These are phyloP conservation scores for Diaporthe destruens DNA, from an alignment of 2,329 filamentous ascomycete genomes.

Conservation along the genomic window DNA sequence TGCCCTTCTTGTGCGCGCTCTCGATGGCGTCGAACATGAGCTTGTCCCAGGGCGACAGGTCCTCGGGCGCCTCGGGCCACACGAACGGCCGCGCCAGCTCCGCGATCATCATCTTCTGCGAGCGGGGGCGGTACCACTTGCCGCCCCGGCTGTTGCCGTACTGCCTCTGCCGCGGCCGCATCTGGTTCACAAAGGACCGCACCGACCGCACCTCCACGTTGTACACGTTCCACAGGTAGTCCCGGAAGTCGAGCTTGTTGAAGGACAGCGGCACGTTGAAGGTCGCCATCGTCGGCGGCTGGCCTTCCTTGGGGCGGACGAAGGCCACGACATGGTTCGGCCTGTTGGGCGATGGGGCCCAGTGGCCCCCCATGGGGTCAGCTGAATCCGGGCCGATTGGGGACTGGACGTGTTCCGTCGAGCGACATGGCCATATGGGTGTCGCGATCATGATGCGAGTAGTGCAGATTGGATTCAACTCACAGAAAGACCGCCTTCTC, in stretches of 20 bases:
- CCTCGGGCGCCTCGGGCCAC: slow-evolving; percentile 79
- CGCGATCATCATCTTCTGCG: slow-evolving; percentile 93
- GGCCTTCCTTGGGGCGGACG: slow-evolving; percentile 75
- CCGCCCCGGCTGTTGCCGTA: slow-evolving; percentile 59
- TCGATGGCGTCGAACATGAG: slow-evolving; percentile 67
- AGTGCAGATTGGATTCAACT: slow-evolving; percentile 47
- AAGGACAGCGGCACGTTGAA: slow-evolving; percentile 93
- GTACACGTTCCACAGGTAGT: slow-evolving; percentile 93
- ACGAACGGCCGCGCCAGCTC: slow-evolving; percentile 89
- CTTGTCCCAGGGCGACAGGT: slow-evolving; percentile 74
- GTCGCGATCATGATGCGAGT: background rate
- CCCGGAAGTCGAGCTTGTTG: slow-evolving; percentile 96
- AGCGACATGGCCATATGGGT: background rate
- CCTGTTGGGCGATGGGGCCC: slow-evolving; percentile 57
- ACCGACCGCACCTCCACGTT: slow-evolving; percentile 78
- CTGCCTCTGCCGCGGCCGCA: slow-evolving; percentile 68
- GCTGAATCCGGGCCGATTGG: background rate
- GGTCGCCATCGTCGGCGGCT: slow-evolving; percentile 84
- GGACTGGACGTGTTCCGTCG: background rate
- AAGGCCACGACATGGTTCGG: slow-evolving; percentile 86
- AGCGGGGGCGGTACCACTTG: slow-evolving; percentile 76
- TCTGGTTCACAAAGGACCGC: slow-evolving; percentile 83
- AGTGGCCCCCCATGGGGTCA: background rate
- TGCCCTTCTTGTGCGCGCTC: slow-evolving; percentile 57
- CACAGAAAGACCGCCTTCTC: slow-evolving; percentile 69